Evolutionary conservation across 192 early-diverging fungal genomes (phyloP).

Genomic region (Geranomyces michiganensis): DNA sequence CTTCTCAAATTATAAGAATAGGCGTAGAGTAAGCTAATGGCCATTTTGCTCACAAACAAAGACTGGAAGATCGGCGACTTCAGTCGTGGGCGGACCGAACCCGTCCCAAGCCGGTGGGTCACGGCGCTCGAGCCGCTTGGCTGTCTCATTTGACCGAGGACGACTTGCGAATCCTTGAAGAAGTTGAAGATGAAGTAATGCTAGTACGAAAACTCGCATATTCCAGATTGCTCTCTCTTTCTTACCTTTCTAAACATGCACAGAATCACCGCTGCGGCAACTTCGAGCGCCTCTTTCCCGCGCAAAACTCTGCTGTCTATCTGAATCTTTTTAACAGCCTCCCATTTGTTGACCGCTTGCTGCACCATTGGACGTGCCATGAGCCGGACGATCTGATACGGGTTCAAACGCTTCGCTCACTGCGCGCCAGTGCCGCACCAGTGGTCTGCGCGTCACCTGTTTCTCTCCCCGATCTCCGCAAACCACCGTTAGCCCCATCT

Average conservation of each 20-base stretch:
- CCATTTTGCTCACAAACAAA: too few species aligned
- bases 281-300: conserved; percentile 50
- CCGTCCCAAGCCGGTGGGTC: conserved; percentile 20
- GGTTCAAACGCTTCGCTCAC: conserved; percentile 1
- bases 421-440: neutral
- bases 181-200: conserved; percentile 49
- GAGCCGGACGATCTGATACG: conserved; percentile 11
- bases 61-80: neutral
- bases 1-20: neutral
- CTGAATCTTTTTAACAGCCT: conserved; percentile 20
- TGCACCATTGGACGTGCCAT: conserved; percentile 42
- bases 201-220: neutral
- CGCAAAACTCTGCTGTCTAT: conserved; percentile 11
- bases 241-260: neutral
- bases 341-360: conserved; percentile 40
- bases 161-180: conserved; percentile 40
- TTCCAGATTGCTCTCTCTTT: neutral
- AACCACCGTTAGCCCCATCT: neutral
- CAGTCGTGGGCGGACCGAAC: conserved; percentile 21
- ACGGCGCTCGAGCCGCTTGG: conserved; percentile 6
- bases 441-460: neutral
- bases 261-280: conserved; percentile 39
- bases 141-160: conserved; percentile 34
- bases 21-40: too few species aligned
- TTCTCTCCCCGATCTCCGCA: neutral